Evolutionary conservation across 225 moss, liverwort and hornwort species (phyloP).

Genomic region (Straminergon stramineum): DNA sequence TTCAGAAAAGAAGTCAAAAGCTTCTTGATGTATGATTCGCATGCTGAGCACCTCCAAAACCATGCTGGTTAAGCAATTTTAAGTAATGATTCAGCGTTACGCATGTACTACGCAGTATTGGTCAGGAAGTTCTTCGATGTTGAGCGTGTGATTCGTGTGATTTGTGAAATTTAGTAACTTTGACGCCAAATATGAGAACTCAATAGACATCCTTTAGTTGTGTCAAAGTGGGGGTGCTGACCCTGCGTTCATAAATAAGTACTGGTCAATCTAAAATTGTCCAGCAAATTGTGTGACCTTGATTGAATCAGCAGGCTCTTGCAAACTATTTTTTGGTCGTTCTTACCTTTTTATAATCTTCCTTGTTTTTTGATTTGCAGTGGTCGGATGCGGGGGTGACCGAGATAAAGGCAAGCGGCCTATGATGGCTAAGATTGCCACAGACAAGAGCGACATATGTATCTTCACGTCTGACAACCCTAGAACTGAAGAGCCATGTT

Average conservation of each 20-base stretch:
- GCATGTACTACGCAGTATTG: neutral
- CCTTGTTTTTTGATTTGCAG: constrained; percentile 28
- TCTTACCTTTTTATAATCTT: neutral
- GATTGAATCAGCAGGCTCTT: neutral
- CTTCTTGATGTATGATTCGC: neutral
- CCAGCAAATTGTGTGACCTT: neutral
- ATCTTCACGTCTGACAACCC: constrained; percentile 97
- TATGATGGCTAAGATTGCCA: constrained; percentile 94
- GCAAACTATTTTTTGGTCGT: neutral
- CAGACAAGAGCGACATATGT: constrained; percentile 90
- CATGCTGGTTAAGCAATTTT: neutral
- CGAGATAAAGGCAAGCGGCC: constrained; percentile 95
- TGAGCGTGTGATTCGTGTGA: neutral
- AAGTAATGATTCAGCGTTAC: neutral
- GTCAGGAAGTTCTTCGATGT: neutral
- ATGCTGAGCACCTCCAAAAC: neutral
- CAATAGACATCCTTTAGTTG: neutral
- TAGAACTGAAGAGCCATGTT: constrained; percentile 85
- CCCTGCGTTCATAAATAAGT: neutral
- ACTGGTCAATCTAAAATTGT: neutral
- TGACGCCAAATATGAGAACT: neutral
- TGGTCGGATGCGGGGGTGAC: constrained; percentile 95
- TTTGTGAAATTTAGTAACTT: neutral
- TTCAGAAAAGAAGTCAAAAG: neutral
- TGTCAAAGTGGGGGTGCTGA: neutral